Base-by-base conservation (phyloP, 2,329 filamentous ascomycete genomes). In the Fusarium bulbicola region DNA sequence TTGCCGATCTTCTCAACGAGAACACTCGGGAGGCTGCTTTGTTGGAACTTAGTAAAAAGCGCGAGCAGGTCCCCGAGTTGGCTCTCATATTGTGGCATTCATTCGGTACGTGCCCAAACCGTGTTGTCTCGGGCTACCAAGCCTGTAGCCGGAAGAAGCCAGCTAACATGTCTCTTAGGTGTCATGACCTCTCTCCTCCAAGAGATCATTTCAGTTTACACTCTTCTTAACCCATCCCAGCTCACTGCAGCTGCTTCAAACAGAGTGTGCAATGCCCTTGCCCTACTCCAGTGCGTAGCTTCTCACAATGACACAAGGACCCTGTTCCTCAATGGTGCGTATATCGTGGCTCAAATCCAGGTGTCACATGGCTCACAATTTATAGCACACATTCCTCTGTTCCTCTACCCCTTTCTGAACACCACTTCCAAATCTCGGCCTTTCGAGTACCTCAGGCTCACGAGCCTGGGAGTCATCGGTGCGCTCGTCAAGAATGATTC, bases 161-260 rank as follows among this genome's bases (percentile, higher is more conserved):
- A 67, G 50, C 75, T 77, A 53, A 77, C 63, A 39, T 62, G 14
- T 56, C 30, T 45, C 16, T 36, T 74, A 97, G 95, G 95, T 79
- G 96, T 99, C 79, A 99, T 99, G 96, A 98, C 96, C 50, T 97
- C 95, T 61, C 87, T 99, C 30, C 89, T 98, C 39, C 95, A 98
- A 83, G 96, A 99, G 85, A 99, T 99, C 81, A 99, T 99, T 80
- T 98, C 95, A 16, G 96, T 99, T 62, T 99, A 99, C 81, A 97
- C 95, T 34, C 90, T 99, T 9, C 90, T 99, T 77, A 99, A 97
- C 82, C 96, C 96, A 11, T 98, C 95, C 56, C 95, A 98, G 84
- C 90, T 99, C 78, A 99, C 96, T 13, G 96, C 96, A 6, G 95
- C 96, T n/a, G 95, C 96, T 21, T 97, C 94, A 7, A 99, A 99